Conservation (phyloP, 2,329 filamentous ascomycete species). For the Orbilia blumenaviensis region DNA sequence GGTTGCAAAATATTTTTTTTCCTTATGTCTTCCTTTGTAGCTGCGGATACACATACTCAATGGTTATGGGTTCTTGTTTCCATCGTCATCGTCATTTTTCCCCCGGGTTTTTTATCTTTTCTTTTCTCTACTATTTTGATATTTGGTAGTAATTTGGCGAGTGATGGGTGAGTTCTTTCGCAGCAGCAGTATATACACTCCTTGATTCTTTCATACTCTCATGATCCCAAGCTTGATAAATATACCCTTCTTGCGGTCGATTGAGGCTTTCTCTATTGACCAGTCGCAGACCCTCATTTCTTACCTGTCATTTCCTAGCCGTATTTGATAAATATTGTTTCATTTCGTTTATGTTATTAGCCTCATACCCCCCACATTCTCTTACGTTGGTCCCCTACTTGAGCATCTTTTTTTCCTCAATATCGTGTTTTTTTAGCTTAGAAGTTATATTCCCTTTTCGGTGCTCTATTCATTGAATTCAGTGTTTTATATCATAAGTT, state of each 20-base stretch:
- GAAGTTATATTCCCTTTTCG: conserved; percentile 21
- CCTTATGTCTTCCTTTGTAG: conserved; percentile 27
- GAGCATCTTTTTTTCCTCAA: not conserved
- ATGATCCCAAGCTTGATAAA: conserved; percentile 35
- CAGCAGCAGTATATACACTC: conserved; percentile 55
- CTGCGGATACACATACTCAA: conserved; percentile 9
- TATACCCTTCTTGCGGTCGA: conserved; percentile 49
- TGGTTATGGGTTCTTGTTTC: conserved; percentile 13
- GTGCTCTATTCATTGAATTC: not conserved
- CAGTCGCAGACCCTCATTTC: conserved; percentile 50
- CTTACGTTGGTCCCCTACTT: conserved; percentile 23
- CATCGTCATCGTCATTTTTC: not conserved
- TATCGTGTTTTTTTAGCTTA: conserved; percentile 36
- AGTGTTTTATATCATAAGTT: conserved; percentile 7
- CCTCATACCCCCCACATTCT: conserved; percentile 39
- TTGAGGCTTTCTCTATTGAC: conserved; percentile 29
- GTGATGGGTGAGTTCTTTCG: conserved; percentile 55
- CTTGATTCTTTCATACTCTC: conserved; percentile 36
- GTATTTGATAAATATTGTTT: conserved; percentile 13
- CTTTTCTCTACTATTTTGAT: conserved; percentile 20
- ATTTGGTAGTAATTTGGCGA: conserved; percentile 37
- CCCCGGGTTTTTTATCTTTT: not conserved
- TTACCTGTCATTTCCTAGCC: conserved; percentile 21
- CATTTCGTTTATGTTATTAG: not conserved
- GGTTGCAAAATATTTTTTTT: conserved; percentile 23